Evolutionary conservation across 2,329 filamentous ascomycete species (phyloP), one percentile per base, ranked within the genome.

Genomic region (Tolypocladium inflatum): DNA sequence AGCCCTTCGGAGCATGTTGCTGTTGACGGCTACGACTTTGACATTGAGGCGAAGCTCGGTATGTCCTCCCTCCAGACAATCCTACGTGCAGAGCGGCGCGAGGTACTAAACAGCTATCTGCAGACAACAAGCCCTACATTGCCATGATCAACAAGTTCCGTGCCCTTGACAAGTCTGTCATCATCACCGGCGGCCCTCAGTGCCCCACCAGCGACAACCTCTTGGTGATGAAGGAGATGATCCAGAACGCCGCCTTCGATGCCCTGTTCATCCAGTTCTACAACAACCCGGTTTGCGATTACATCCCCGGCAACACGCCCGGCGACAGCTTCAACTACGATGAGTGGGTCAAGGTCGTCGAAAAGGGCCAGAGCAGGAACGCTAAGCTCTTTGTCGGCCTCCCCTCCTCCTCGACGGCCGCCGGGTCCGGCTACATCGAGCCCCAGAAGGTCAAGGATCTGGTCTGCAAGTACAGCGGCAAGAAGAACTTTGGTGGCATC

Each of bases 241-340:
- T 79, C 43, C 67, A 72, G 13, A 64, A 73, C 56, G 69, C 72
- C 48, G 65, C 71, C 51, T 75, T 80, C 60, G 74, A 76, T 33
- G 70, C 73, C 17, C 66, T 77, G 45, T 78, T 76, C 64, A 66
- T 80, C 55, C 77, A 79, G 67, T 80, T 79, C 66, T 80, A 78
- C 69, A 78, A 79, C 70, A 79, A 79, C 65, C 63, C 64, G 0
- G 61, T 54, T 23, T 78, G 76, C 63, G 71, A 74, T 51, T 66
- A 69, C 33, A 63, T 73, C 59, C 41, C 64, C 19, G 59, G 62
- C 54, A 70, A 71, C 60, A 58, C 61, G 15, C 56, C 67, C 10
- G 69, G 67, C 11, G 65, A 68, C 13, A 62, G 63, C 41, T 75
- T 78, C 69, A 79, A 78, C 61, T 80, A 75, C 64, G 64, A 75